Evolutionary conservation across 2,329 filamentous ascomycete genomes (phyloP).

Genomic region (Verticillium nonalfalfae): DNA sequence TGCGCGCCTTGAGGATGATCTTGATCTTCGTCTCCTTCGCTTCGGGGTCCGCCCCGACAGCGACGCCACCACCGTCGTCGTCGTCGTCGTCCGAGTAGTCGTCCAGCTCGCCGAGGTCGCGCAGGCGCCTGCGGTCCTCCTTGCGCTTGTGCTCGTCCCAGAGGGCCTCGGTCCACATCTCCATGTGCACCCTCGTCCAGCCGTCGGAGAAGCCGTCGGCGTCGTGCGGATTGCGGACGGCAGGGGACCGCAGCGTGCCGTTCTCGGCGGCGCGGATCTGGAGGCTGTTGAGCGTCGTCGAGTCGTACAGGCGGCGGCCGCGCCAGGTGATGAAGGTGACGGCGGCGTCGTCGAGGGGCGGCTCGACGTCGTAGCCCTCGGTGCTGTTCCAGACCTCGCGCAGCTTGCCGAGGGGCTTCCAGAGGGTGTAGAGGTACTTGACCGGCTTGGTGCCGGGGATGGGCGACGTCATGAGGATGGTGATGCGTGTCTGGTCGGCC

Average conservation of each 20-base stretch:
- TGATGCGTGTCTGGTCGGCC: constrained; percentile 13
- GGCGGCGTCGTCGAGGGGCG: constrained; percentile 34
- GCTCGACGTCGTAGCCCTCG: constrained; percentile 20
- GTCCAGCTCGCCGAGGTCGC: constrained; percentile 30
- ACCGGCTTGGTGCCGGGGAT: constrained; percentile 51
- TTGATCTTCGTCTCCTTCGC: constrained; percentile 33
- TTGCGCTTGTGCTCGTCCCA: constrained; percentile 43
- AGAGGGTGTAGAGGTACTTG: constrained; percentile 59
- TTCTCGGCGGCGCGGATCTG: constrained; percentile 41
- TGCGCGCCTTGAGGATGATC: constrained; percentile 48
- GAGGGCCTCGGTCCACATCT: constrained; percentile 67
- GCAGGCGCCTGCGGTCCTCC: constrained; percentile 39
- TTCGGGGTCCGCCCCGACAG: constrained; percentile 15
- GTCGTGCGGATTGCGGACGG: constrained; percentile 23
- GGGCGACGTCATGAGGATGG: constrained; percentile 49
- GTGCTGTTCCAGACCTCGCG: constrained; percentile 66
- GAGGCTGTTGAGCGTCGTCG: constrained; percentile 65
- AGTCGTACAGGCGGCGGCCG: constrained; percentile 63
- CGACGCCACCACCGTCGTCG: not conserved
- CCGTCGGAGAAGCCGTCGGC: constrained; percentile 41
- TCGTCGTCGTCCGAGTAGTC: constrained; percentile 23
- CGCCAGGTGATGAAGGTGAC: constrained; percentile 76
- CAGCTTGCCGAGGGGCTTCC: constrained; percentile 61
- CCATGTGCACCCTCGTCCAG: constrained; percentile 60
- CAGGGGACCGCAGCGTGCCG: constrained; percentile 22